Conservation (phyloP, 495 filamentous ascomycete genomes). For the Amniculicola lignicola region DNA sequence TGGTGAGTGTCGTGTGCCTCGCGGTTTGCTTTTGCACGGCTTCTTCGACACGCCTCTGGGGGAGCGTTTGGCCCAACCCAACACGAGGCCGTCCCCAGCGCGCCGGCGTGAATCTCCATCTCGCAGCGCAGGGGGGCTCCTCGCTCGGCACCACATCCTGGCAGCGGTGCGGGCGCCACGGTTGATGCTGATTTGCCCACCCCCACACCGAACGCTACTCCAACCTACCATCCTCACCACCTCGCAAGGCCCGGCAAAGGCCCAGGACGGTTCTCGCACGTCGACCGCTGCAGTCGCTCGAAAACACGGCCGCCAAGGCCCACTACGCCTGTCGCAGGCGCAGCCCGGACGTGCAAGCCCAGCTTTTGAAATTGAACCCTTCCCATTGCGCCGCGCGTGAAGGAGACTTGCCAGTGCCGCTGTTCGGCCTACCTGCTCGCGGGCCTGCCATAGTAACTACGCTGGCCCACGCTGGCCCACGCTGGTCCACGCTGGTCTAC, state of each 20-base stretch:
- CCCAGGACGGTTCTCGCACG: conserved; percentile 1
- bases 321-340: conserved; percentile 4
- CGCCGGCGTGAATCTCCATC: no score
- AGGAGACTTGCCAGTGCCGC: no score
- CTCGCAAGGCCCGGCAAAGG: background rate
- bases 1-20: conserved; percentile 9
- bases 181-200: conserved; percentile 2
- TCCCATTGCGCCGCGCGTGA: background rate
- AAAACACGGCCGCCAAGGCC: conserved; percentile 6
- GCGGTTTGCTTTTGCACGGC: conserved; percentile 5
- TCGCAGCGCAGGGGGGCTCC: no score
- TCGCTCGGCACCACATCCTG: conserved; percentile 12
- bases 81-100: no score
- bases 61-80: no score
- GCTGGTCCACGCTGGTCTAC: no score
- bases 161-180: conserved; percentile 11
- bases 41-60: no score
- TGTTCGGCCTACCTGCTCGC: background rate
- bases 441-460: background rate
- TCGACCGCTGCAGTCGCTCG: background rate
- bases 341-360: background rate
- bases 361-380: conserved; percentile 1
- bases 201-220: background rate
- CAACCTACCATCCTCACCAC: background rate
- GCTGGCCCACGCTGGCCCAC: no score